Conservation (phyloP, 768 basidiomycete species). For the Termitomyces sp. region DNA sequence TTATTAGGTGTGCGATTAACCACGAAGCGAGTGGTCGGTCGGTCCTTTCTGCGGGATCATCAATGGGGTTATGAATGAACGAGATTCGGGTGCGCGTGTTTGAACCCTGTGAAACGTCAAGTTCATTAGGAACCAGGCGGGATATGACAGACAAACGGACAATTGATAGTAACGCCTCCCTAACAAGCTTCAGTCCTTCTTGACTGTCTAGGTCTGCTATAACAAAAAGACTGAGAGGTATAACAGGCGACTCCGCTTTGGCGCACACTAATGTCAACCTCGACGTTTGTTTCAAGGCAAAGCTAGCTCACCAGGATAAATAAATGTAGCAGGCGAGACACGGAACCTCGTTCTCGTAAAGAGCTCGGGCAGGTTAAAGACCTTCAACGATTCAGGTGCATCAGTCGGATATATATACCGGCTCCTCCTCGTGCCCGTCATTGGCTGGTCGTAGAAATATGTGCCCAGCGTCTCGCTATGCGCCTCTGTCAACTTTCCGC, state of each 20-base stretch:
- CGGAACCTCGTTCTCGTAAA: constrained; percentile 41
- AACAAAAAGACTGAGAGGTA: constrained; percentile 52
- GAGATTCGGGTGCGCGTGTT: constrained; percentile 53
- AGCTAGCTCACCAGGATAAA: constrained; percentile 53
- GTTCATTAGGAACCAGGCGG: background rate
- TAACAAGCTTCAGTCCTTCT: constrained; percentile 52
- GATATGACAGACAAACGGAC: constrained; percentile 32
- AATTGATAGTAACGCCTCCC: constrained; percentile 58
- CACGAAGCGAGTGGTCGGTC: constrained; percentile 30
- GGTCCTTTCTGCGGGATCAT: constrained; percentile 10
- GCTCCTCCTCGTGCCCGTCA: constrained; percentile 66
- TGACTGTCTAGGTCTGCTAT: constrained; percentile 73
- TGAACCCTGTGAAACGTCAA: constrained; percentile 26
- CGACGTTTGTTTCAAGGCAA: background rate
- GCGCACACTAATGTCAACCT: background rate
- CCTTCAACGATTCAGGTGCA: constrained; percentile 37
- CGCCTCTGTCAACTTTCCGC: constrained; percentile 49
- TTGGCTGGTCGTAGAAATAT: constrained; percentile 90
- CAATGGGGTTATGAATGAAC: constrained; percentile 69
- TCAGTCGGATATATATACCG: constrained; percentile 58
- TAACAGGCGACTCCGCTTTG: constrained; percentile 23
- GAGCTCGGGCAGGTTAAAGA: constrained; percentile 52
- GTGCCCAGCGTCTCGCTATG: constrained; percentile 46
- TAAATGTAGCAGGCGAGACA: constrained; percentile 37
- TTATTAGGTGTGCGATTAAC: constrained; percentile 45